Base-by-base conservation (phyloP, 306 rosid genomes). In the Vicia faba region DNA sequence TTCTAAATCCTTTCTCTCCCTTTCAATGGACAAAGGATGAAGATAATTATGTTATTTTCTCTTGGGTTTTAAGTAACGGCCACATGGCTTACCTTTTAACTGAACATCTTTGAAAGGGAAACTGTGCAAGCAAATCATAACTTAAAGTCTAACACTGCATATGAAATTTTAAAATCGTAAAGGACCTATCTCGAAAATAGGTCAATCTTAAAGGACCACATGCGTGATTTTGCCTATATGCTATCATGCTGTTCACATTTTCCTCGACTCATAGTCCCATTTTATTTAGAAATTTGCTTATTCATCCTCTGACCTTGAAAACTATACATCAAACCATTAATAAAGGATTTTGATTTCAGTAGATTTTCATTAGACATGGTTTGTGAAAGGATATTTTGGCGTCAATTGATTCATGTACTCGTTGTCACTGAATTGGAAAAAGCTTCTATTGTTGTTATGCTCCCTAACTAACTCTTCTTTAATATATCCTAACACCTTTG, bases 231-330 rank as follows among this genome's bases (percentile, higher is more conserved):
- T 11, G 46, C 49, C 7, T 44, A n/a, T 6, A 44, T 44, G 49
- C 49, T n/a, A 44, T 48, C 54, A 16, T 25, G 48, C 40, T 51
- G 19, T 18, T 50, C 25, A 25, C 33, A 50, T 43, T 60, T 72
- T 71, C 59, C 65, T 31, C 4, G 14, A 16, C 29, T 40, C 53
- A n/a, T 23, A 40, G 48, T 66, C 16, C 72, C 53, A 59, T 61
- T 51, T 51, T 72, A 5, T 66, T 66, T 20, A 51, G 45, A 35
- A 49, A 19, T 36, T 14, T 43, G 36, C 39, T 70, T 61, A 68
- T 54, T 43, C 58, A 33, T 10, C 8, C 10, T 48, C 20, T 19
- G 56, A 44, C 26, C 13, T 8, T 23, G 69, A 14, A 44, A 44
- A 44, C 40, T 26, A 26, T 25, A 40, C 9, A 25, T 25, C 28